These are phyloP conservation scores for Trichoderma koningiopsis DNA, from an alignment of 2,329 filamentous ascomycete species.

Conservation along the genomic window DNA sequence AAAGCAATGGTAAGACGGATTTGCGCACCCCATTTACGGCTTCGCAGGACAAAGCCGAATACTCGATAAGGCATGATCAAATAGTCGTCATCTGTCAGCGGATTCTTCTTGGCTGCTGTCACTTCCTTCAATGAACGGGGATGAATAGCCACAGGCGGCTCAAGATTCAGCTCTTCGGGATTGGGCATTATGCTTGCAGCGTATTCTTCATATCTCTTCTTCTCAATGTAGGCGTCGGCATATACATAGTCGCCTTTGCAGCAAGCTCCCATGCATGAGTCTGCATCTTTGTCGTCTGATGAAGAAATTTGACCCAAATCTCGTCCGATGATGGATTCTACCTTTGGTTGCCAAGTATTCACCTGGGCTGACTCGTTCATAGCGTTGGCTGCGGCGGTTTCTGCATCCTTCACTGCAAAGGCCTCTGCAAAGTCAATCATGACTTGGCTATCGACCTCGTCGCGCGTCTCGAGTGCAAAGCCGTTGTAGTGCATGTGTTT, in stretches of 20 bases:
- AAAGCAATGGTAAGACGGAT: constrained; percentile 2
- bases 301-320: neutral
- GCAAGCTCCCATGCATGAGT: neutral
- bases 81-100: constrained; percentile 32
- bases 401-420: neutral
- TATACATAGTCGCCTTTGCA: neutral
- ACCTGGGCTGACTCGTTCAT: neutral
- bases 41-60: constrained; percentile 40
- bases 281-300: neutral
- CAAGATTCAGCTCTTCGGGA: neutral
- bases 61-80: constrained; percentile 40
- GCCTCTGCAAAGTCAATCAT: constrained; percentile 25
- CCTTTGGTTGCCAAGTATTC: neutral
- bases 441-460: constrained; percentile 26
- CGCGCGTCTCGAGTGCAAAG: neutral
- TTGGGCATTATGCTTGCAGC: constrained; percentile 3
- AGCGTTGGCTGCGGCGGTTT: neutral
- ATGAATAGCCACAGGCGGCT: neutral
- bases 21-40: constrained; percentile 38
- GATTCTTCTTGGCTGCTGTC: neutral
- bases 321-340: neutral
- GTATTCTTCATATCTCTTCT: constrained; percentile 15
- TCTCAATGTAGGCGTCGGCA: constrained; percentile 20
- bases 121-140: constrained; percentile 15
- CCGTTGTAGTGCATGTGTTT: constrained; percentile 36